A percentile compares a stretch with the other conserved stretches of the same genome.
These are phyloP conservation scores for Solanum tarapatanum DNA, from an alignment of 257 asterid species.

Conservation along the genomic window DNA sequence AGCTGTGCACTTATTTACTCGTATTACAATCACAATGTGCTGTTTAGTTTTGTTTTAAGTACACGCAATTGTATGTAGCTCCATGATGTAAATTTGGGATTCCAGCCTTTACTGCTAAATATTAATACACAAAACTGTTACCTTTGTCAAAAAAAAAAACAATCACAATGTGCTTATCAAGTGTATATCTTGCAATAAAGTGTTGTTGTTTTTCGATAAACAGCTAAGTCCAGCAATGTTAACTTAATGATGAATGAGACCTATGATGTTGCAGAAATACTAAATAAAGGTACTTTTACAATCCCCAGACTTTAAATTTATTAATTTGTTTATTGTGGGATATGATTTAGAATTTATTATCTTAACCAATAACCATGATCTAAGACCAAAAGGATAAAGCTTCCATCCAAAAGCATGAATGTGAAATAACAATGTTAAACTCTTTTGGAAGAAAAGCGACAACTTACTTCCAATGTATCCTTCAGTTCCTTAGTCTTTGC, in stretches of 20 bases:
- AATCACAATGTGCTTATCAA: not conserved
- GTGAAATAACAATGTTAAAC: not conserved
- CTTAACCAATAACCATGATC: not conserved
- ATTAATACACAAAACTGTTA: no score
- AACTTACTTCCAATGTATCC: conserved; percentile 65
- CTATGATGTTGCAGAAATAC: not conserved
- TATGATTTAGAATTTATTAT: conserved; percentile 2
- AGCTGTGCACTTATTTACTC: not conserved
- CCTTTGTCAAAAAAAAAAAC: no score
- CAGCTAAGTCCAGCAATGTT: not conserved
- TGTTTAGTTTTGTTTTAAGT: not conserved
- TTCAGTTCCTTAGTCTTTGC: conserved; percentile 94
- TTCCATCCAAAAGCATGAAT: not conserved
- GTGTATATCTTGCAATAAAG: not conserved
- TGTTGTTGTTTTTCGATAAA: not conserved
- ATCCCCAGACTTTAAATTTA: not conserved
- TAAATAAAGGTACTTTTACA: not conserved
- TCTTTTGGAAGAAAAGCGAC: not conserved
- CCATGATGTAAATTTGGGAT: no score
- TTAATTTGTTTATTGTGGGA: not conserved
- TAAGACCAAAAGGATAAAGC: not conserved
- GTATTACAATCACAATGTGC: not conserved
- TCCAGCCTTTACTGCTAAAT: no score
- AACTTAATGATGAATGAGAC: not conserved
- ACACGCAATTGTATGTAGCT: no score